Base-by-base conservation (phyloP, 495 filamentous ascomycete species). In the Lichina pygmaea region DNA sequence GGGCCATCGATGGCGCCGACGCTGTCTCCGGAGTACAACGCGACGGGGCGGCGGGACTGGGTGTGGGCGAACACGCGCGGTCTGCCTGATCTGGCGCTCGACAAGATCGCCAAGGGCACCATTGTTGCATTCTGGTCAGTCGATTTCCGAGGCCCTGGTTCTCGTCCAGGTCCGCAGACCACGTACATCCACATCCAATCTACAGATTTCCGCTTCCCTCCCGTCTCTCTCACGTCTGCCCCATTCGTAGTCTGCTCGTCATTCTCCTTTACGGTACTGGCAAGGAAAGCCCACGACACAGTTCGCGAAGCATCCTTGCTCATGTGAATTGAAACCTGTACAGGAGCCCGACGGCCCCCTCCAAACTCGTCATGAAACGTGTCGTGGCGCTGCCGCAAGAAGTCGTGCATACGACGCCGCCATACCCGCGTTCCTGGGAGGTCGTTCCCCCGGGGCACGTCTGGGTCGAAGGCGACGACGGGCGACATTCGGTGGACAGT, bases 1-100 rank as follows among this genome's bases (percentile, higher is more conserved):
- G 81, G 81, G 3, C 62, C 71, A 16, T 78, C 73, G 12, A 86
- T 86, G 81, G 81, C 77, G 45, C 81, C 81, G 0, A 78, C 71
- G 56, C 53, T 86, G 9, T 84, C 84, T 49, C 62, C 72, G 38
- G 65, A 74, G 42, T 75, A 60, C 54, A 64, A 75, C 38, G 57
- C 67, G 50, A 69, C 63, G 42, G 62, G 70, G 17, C 53, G 7
- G 30, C 44, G 57, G 39, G 70, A 76, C 42, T 51, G 64, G 15
- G 62, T 72, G 6, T 53, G 67, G 15, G 61, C 70, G 8, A 63
- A 59, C 43, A 62, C 65, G 64, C 63, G 62, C 60, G 65, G 52
- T n/a, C 52, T 55, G 24, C 24, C 24, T 24, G 24, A 24, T 24
- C 24, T 24, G 24, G 24, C 24, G 4, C 24, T 24, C 24, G 40